A percentile compares a stretch with the other conserved stretches of the same genome.
These are phyloP conservation scores for Pleodorina starrii DNA, from an alignment of 139 green algal genomes.

Conservation along the genomic window DNA sequence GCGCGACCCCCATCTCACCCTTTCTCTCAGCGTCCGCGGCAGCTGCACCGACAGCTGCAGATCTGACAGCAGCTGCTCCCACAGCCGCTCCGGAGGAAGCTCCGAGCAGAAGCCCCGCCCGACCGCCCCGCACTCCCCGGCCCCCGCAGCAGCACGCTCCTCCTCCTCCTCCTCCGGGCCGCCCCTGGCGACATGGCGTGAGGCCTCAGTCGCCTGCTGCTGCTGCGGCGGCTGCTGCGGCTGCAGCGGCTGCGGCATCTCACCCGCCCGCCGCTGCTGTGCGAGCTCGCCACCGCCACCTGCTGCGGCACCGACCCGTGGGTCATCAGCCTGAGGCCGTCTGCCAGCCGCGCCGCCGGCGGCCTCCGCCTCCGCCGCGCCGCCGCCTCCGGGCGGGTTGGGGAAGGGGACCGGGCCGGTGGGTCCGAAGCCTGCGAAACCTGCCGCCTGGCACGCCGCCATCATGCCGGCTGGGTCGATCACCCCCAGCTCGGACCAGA, in stretches of 20 bases:
- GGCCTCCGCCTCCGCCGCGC: background rate
- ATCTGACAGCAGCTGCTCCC: background rate
- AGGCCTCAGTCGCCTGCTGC: too few relatives aligned
- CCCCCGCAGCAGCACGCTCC: too few relatives aligned
- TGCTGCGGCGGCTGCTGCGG: too few relatives aligned
- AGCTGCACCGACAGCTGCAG: slow-evolving; percentile 14
- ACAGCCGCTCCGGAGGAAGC: background rate
- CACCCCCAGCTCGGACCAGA: slow-evolving; percentile 40
- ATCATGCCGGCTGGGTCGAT: slow-evolving; percentile 14
- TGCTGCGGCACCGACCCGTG: background rate
- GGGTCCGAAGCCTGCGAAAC: slow-evolving; percentile 2
- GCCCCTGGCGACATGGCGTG: too few relatives aligned
- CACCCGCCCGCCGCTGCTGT: background rate
- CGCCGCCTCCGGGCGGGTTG: background rate
- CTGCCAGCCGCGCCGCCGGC: background rate
- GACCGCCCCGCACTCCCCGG: background rate
- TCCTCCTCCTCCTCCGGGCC: too few relatives aligned
- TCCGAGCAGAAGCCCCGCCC: background rate
- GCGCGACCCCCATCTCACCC: too few relatives aligned
- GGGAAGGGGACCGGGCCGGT: background rate
- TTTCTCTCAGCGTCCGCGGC: background rate
- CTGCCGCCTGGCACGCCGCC: background rate
- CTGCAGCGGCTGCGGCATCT: too few relatives aligned
- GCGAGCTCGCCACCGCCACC: background rate
- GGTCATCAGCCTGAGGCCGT: background rate